Base-by-base conservation (phyloP, 1,284 basidiomycete species). In the Vanrija humicola region DNA sequence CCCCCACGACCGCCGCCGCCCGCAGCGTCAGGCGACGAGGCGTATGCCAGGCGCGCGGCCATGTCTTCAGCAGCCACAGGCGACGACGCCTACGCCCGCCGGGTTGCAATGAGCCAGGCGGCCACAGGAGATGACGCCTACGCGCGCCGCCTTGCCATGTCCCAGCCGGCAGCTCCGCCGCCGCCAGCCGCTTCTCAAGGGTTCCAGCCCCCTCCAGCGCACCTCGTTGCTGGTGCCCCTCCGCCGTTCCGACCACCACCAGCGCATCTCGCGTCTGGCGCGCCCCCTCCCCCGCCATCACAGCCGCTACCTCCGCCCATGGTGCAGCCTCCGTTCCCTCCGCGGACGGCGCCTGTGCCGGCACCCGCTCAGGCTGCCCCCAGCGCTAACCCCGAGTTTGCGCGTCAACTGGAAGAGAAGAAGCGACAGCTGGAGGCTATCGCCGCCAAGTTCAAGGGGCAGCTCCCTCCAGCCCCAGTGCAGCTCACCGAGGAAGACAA, bases 371-470 rank as follows among this genome's bases (percentile, higher is more conserved):
- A 40, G 40, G 5, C 21, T 40, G 18, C 15, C 23, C n/a, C 47
- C 47, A 26, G n/a, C 28, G 28, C 19, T 1, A 46, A 54, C 43
- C 29, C 52, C 1, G 54, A 50, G 7, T 55, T 42, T 23, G 43
- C 49, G 48, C 47, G 47, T 19, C 54, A 56, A 39, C 56, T 83
- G 1, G 78, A 80, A 51, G 79, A 78, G 43, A 86, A 82, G 64
- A 83, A 82, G 23, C 85, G 87, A 59, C 86, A 87, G 12, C 89
- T 89, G 0, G 88, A 86, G 28, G 88, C 86, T 26, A 87, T 93
- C 46, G 88, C 90, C 8, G 72, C 71, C 26, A 70, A 71, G 52
- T 66, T 70, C 43, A 58, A 55, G n/a, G 55, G 50, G 25, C 10
- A 7, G 6, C 54, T 72, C 8, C 56, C 59, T 5, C 10, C 43